These are phyloP conservation scores for Aotearoamyces nothofagi DNA, from an alignment of 2,329 filamentous ascomycete species.

Conservation along the genomic window DNA sequence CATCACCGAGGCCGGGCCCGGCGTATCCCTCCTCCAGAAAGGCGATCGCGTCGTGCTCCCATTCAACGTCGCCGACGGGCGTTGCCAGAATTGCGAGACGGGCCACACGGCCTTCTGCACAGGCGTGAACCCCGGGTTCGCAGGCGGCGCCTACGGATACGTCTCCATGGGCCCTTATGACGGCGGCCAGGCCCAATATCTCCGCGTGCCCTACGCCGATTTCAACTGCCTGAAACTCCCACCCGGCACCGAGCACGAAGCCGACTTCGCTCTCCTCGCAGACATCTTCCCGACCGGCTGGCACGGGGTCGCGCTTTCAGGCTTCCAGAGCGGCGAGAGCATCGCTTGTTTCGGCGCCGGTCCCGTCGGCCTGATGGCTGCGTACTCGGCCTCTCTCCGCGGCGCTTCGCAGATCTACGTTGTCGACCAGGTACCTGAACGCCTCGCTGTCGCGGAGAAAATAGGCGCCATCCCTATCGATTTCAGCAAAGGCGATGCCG, in stretches of 20 bases:
- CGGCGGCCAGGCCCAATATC: conserved; percentile 40
- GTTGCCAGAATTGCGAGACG: conserved; percentile 49
- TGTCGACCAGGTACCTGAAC: conserved; percentile 45
- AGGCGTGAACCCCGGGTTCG: conserved; percentile 32
- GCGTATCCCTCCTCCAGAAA: conserved; percentile 44
- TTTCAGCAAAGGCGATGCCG: conserved; percentile 41
- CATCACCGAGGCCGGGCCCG: conserved; percentile 36
- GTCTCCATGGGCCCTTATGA: conserved; percentile 42
- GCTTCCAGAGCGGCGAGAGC: conserved; percentile 44
- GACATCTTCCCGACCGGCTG: conserved; percentile 36
- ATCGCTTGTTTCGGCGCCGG: conserved; percentile 50
- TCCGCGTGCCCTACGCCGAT: conserved; percentile 50
- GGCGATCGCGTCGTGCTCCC: conserved; percentile 50
- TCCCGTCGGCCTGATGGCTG: conserved; percentile 50
- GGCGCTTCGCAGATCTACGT: conserved; percentile 47
- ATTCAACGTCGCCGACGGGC: conserved; percentile 48
- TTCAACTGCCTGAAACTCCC: conserved; percentile 50
- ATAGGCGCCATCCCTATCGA: conserved; percentile 47
- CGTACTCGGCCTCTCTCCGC: conserved; percentile 43
- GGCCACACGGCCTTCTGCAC: conserved; percentile 51
- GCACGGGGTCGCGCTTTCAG: conserved; percentile 40
- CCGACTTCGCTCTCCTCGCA: conserved; percentile 39
- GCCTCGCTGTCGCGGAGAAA: conserved; percentile 40
- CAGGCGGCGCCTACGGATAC: conserved; percentile 44
- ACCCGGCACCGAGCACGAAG: conserved; percentile 42